Conservation (phyloP, 2,329 filamentous ascomycete genomes). For the Sporothrix pallida region DNA sequence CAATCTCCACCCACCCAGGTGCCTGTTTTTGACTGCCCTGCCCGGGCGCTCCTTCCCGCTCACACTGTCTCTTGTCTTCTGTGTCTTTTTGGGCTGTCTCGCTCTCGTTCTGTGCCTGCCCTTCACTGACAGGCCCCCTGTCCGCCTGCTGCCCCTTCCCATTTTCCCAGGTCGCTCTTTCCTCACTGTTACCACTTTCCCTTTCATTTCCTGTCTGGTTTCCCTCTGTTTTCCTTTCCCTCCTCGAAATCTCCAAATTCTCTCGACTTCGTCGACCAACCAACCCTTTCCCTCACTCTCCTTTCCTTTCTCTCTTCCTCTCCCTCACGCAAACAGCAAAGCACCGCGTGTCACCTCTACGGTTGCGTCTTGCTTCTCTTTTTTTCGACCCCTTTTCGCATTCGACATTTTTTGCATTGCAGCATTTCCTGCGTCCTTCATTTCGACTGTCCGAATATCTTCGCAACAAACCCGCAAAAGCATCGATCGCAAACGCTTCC, state of each 20-base stretch:
- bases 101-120: conserved; percentile 1
- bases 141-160: conserved; percentile 16
- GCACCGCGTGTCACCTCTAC: conserved; percentile 21
- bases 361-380: conserved; percentile 34
- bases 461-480: neutral
- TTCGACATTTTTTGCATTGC: neutral
- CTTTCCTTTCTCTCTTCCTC: conserved; percentile 24
- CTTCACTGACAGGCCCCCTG: conserved; percentile 12
- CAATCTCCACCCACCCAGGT: conserved; percentile 22
- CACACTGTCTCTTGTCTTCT: conserved; percentile 19
- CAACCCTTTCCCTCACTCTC: neutral
- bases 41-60: conserved; percentile 26
- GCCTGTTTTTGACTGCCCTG: conserved; percentile 17
- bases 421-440: too few relatives aligned
- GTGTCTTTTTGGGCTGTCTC: neutral
- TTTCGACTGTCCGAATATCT: conserved; percentile 28
- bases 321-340: conserved; percentile 16
- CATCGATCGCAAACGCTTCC: neutral
- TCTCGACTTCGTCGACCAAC: conserved; percentile 27
- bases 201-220: conserved; percentile 1
- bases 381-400: conserved; percentile 8
- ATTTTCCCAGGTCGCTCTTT: conserved; percentile 14
- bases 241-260: conserved; percentile 28
- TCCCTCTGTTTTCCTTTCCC: conserved; percentile 10
- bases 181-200: neutral